A percentile compares a stretch with the other conserved stretches of the same genome.
phyloP scores from a whole-genome alignment of 768 basidiomycete genomes.

The Calocera viscosa region DNA sequence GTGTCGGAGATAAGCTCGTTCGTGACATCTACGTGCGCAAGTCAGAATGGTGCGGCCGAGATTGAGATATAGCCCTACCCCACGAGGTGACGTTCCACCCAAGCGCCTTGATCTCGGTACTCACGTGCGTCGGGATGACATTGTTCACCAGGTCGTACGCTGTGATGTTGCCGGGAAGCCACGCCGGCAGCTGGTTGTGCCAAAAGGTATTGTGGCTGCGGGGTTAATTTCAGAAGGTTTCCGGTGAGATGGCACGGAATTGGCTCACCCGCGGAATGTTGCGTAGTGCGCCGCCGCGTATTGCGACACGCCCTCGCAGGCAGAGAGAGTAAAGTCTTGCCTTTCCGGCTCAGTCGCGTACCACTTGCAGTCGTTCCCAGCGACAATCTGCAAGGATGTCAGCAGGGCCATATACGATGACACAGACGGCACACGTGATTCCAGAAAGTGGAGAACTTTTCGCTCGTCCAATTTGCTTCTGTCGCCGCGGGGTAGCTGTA shows the following conservation, averaged over 20 bases:
- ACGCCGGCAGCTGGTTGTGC: slow-evolving; percentile 3
- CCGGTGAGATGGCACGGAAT: neutral
- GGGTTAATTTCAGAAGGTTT: neutral
- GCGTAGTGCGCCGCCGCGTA: neutral
- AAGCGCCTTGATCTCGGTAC: neutral
- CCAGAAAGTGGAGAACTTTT: neutral
- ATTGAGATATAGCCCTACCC: neutral
- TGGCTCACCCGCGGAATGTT: neutral
- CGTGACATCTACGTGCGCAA: neutral
- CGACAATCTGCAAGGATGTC: neutral
- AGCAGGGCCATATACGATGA: too few relatives aligned
- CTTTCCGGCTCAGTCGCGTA: neutral
- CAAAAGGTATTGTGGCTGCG: neutral
- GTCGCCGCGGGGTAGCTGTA: neutral
- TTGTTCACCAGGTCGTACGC: slow-evolving; percentile 1
- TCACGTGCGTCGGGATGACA: neutral
- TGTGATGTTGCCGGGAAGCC: neutral
- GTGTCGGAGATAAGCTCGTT: slow-evolving; percentile 6
- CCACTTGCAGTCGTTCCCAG: neutral
- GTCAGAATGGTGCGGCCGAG: neutral
- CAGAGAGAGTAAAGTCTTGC: neutral
- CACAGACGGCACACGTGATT: neutral
- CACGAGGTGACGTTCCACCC: slow-evolving; percentile 3
- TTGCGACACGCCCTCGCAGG: neutral
- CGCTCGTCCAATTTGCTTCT: slow-evolving; percentile 1